Conservation (phyloP, 768 basidiomycete genomes). For the Hebeloma cylindrosporum region DNA sequence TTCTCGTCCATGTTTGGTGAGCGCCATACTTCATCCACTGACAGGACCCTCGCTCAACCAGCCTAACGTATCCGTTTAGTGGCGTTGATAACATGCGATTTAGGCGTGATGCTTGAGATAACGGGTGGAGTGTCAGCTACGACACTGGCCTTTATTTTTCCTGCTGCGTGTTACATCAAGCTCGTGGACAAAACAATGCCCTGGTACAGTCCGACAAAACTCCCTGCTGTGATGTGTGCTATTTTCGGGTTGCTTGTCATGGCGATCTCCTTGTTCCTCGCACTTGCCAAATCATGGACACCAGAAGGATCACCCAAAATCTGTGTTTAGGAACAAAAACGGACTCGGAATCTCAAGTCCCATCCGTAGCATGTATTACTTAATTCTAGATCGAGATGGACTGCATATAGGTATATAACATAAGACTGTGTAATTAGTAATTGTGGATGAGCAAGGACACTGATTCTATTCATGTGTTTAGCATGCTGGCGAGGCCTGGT, state of each 20-base stretch:
- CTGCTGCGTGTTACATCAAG: conserved; percentile 83
- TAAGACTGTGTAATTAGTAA: conserved; percentile 22
- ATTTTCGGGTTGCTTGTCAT: conserved; percentile 77
- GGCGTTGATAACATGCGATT: conserved; percentile 89
- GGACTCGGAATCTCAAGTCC: conserved; percentile 3
- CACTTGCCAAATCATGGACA: conserved; percentile 78
- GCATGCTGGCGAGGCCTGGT: conserved; percentile 48
- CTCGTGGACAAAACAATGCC: conserved; percentile 55
- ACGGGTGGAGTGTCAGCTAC: conserved; percentile 96
- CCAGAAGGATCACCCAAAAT: conserved; percentile 66
- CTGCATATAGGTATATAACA: conserved; percentile 22
- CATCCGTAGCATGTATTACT: conserved; percentile 6
- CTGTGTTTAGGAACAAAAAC: conserved; percentile 48
- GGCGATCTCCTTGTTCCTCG: conserved; percentile 73
- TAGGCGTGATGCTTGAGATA: conserved; percentile 98
- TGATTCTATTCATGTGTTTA: conserved; percentile 2
- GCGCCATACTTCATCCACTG: conserved; percentile 17
- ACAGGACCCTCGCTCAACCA: background rate
- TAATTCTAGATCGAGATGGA: conserved; percentile 22
- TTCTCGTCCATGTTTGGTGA: conserved; percentile 79
- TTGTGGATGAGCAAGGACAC: background rate
- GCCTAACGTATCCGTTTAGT: conserved; percentile 47
- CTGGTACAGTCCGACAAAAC: conserved; percentile 69
- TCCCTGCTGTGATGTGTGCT: conserved; percentile 74
- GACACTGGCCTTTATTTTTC: conserved; percentile 90